These are phyloP conservation scores for Dispira simplex DNA, from an alignment of 192 early-diverging fungal genomes.

Conservation along the genomic window DNA sequence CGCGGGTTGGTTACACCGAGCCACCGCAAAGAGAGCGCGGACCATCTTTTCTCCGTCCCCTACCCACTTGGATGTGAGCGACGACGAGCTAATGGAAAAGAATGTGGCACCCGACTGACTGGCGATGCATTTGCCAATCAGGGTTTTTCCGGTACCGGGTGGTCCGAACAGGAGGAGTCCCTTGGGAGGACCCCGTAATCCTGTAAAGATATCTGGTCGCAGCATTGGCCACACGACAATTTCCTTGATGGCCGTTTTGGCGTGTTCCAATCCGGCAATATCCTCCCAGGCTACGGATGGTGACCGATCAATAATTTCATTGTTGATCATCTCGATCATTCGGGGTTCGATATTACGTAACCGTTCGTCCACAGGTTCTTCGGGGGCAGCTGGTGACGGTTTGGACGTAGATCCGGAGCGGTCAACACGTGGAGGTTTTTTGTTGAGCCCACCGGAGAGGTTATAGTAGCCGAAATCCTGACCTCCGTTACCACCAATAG, in stretches of 20 bases:
- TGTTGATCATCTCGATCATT: constrained; percentile 79
- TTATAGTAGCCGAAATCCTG: constrained; percentile 10
- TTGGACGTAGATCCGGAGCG: neutral
- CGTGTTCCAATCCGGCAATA: constrained; percentile 70
- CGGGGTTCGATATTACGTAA: constrained; percentile 72
- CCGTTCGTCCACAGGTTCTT: constrained; percentile 42
- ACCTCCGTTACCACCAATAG: neutral
- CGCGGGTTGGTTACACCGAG: constrained; percentile 67
- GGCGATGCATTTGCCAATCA: constrained; percentile 84
- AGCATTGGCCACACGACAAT: constrained; percentile 70
- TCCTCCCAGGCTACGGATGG: constrained; percentile 61
- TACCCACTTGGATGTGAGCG: constrained; percentile 89
- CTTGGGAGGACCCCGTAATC: constrained; percentile 65
- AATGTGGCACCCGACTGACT: constrained; percentile 77
- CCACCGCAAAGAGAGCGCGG: constrained; percentile 81
- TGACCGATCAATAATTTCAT: constrained; percentile 61
- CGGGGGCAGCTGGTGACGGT: constrained; percentile 7
- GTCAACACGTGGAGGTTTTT: no score
- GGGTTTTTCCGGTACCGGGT: constrained; percentile 70
- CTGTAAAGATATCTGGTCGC: constrained; percentile 70
- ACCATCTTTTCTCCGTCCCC: constrained; percentile 93
- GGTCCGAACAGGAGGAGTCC: constrained; percentile 80
- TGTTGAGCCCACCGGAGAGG: neutral
- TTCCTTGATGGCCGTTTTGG: constrained; percentile 65
- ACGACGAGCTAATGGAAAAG: constrained; percentile 80